Evolutionary conservation across 371 early-diverging fungal genomes (phyloP).

Genomic region (Mortierella sp.): DNA sequence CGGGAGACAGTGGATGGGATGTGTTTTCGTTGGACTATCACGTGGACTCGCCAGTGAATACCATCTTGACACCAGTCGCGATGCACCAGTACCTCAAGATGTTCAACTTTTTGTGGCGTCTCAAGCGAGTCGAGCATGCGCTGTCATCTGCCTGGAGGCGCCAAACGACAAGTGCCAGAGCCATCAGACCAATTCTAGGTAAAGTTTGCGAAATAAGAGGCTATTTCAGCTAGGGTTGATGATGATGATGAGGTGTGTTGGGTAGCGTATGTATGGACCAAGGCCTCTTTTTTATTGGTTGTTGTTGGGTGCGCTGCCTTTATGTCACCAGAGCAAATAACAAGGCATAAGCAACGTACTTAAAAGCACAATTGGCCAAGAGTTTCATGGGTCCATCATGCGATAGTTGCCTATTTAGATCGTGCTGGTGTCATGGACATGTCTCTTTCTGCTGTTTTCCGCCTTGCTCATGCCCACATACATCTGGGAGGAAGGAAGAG

Average conservation of each 20-base stretch:
- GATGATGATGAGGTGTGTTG: neutral
- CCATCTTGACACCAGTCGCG: constrained; percentile 80
- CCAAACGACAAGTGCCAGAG: constrained; percentile 78
- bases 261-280: neutral
- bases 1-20: constrained; percentile 92
- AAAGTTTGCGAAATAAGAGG: constrained; percentile 2
- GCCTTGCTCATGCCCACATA: neutral
- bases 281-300: neutral
- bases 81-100: constrained; percentile 89
- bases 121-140: constrained; percentile 90
- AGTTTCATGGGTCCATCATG: constrained; percentile 7
- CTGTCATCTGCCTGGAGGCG: constrained; percentile 85
- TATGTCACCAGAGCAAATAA: neutral
- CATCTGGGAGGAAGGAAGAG: neutral
- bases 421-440: neutral
- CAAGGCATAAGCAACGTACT: neutral
- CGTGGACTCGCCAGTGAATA: constrained; percentile 87
- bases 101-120: constrained; percentile 90
- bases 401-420: neutral
- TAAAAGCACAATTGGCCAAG: neutral
- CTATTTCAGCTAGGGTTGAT: no score
- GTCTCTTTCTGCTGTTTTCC: neutral
- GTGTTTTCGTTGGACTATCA: constrained; percentile 92
- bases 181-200: constrained; percentile 62
- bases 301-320: neutral